Conservation (phyloP, 192 early-diverging fungal genomes). For the Cladochytrium replicatum region DNA sequence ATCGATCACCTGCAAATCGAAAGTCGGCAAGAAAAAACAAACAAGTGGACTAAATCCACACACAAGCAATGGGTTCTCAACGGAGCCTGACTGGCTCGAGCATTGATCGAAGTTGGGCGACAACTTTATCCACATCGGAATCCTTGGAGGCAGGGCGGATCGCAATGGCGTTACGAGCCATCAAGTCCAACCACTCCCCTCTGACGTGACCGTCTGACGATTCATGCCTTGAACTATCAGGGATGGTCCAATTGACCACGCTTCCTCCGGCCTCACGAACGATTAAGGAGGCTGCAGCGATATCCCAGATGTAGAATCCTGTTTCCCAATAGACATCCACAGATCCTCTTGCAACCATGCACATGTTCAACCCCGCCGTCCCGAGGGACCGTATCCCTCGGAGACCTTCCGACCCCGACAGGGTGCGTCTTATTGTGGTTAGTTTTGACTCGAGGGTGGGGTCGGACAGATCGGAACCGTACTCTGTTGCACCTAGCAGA, state of each 20-base stretch:
- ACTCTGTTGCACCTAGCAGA: conserved; percentile 74
- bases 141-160: no score
- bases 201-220: no score
- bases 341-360: conserved; percentile 68
- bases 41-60: no score
- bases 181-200: no score
- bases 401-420: conserved; percentile 43
- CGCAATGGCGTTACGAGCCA: no score
- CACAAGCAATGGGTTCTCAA: no score
- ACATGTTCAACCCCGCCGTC: conserved; percentile 67
- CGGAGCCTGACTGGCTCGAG: no score
- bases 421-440: conserved; percentile 52
- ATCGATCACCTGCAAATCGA: no score
- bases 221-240: no score
- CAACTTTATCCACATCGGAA: no score
- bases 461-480: conserved; percentile 59
- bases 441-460: conserved; percentile 56
- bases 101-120: no score
- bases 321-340: conserved; percentile 89
- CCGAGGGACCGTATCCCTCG: conserved; percentile 72
- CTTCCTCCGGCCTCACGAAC: conserved; percentile 76
- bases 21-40: no score
- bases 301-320: conserved; percentile 72
- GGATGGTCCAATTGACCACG: conserved; percentile 46
- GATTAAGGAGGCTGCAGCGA: conserved; percentile 78